Evolutionary conservation across 129 eudicot species (phyloP), one percentile per base, ranked within the genome.

Genomic region (Flaveria trinervia): DNA sequence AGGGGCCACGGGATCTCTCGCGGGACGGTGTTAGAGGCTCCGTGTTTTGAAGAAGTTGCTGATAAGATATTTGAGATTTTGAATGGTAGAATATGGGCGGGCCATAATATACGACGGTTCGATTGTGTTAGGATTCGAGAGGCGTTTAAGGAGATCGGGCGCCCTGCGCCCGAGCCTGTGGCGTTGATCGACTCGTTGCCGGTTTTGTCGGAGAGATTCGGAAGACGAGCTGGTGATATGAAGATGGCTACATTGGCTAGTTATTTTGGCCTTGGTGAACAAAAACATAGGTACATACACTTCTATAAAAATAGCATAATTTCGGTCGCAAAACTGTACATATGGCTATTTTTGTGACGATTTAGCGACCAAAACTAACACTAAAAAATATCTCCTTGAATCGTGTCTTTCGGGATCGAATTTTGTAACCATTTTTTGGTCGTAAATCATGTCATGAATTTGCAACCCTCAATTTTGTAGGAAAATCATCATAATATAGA

Each of bases 201-300:
- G 30, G 90, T 94, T 46, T 81, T 94, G 74, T 67, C 90, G 3
- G 86, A 91, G 65, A 94, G 88, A 77, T 94, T 94, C 71, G 99
- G 99, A 9, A 94, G 75, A 83, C 87, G 99, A 85, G 99, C 99
- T 70, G 99, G 99, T 55, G 81, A 94, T 48, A 94, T 94, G 99
- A 94, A 94, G 96, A 94, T 94, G 99, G 99, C 99, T 57, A 76
- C 96, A 28, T 88, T 94, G 78, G 99, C 97, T 26, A 39, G 70
- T 45, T 94, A 94, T 82, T 94, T 94, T 82, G 97, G 93, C 25
- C 96, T 94, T 14, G 99, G 99, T 23, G 84, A 94, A 77, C 99
- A 94, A 84, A 89, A 91, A 74, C 99, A 94, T 74, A 89, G 98
- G 98, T 93, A 79, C 28, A 10, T 22, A 12, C 3, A 13, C n/a